phyloP scores from a whole-genome alignment of 2,329 filamentous ascomycete species.

The Stylonectria norvegica region DNA sequence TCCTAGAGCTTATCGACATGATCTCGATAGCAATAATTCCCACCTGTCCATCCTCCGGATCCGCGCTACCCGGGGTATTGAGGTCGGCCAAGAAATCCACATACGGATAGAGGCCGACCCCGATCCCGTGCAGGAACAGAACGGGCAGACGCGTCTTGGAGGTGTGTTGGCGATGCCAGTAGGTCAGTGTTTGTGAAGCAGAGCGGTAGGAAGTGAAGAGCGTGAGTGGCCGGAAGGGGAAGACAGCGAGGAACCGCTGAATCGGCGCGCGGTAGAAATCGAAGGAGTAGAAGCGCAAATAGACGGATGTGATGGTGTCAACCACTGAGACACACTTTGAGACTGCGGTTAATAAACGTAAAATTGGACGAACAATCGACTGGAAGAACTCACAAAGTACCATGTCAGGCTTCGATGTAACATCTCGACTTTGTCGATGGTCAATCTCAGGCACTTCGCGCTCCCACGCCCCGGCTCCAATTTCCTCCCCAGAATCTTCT shows the following conservation, averaged over 20 bases:
- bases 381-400: constrained; percentile 46
- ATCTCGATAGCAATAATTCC: constrained; percentile 58
- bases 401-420: constrained; percentile 52
- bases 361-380: not conserved
- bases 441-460: constrained; percentile 52
- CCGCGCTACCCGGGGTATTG: constrained; percentile 34
- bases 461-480: constrained; percentile 51
- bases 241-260: constrained; percentile 45
- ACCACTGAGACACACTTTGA: constrained; percentile 45
- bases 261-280: constrained; percentile 44
- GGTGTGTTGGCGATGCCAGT: constrained; percentile 60
- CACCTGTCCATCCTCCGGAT: constrained; percentile 43
- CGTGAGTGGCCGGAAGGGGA: constrained; percentile 52
- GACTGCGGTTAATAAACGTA: constrained; percentile 9
- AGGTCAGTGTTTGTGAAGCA: constrained; percentile 47
- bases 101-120: constrained; percentile 51
- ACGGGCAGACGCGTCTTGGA: constrained; percentile 54
- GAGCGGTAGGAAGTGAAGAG: constrained; percentile 45
- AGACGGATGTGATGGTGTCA: constrained; percentile 35
- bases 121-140: constrained; percentile 62
- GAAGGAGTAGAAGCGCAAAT: constrained; percentile 44
- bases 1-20: constrained; percentile 55
- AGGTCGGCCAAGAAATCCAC: constrained; percentile 52
- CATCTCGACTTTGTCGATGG: constrained; percentile 56
- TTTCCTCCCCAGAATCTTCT: constrained; percentile 47